A percentile compares a stretch with the other conserved stretches of the same genome.
phyloP scores from a whole-genome alignment of 2,329 filamentous ascomycete species.

The Diaporthe aspalathi region DNA sequence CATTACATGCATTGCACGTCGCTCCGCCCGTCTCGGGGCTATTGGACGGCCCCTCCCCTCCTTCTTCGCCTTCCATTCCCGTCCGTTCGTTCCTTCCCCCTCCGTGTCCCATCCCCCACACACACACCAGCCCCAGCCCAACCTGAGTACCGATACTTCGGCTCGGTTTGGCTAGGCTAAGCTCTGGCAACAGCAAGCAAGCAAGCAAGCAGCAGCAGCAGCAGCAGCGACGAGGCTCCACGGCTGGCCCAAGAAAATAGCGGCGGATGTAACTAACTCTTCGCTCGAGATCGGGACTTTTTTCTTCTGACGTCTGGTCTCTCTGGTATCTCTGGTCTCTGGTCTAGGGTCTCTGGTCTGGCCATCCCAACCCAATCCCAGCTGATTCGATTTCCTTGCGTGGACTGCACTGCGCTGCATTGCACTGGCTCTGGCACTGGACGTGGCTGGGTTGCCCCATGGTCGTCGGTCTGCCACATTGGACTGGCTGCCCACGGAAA shows the following conservation, averaged over 20 bases:
- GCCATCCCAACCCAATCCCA: constrained; percentile 1
- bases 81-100: too few relatives aligned
- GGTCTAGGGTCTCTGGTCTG: not conserved
- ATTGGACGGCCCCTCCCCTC: constrained; percentile 4
- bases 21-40: constrained; percentile 5
- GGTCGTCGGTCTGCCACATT: not conserved
- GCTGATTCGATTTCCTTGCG: not conserved
- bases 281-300: constrained; percentile 20
- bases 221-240: constrained; percentile 1
- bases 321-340: too few relatives aligned
- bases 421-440: too few relatives aligned
- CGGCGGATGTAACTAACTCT: constrained; percentile 32
- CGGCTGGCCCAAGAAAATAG: constrained; percentile 18
- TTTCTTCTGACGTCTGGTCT: not conserved
- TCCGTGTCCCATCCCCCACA: too few relatives aligned
- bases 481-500: not conserved
- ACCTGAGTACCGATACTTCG: constrained; percentile 30
- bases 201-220: not conserved
- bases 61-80: not conserved
- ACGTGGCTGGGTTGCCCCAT: not conserved
- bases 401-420: not conserved
- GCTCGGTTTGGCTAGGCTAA: not conserved
- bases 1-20: not conserved
- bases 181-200: not conserved
- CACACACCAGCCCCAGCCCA: not conserved